phyloP scores from a whole-genome alignment of 345 rosid species.

The Eucalyptus polyanthemos region DNA sequence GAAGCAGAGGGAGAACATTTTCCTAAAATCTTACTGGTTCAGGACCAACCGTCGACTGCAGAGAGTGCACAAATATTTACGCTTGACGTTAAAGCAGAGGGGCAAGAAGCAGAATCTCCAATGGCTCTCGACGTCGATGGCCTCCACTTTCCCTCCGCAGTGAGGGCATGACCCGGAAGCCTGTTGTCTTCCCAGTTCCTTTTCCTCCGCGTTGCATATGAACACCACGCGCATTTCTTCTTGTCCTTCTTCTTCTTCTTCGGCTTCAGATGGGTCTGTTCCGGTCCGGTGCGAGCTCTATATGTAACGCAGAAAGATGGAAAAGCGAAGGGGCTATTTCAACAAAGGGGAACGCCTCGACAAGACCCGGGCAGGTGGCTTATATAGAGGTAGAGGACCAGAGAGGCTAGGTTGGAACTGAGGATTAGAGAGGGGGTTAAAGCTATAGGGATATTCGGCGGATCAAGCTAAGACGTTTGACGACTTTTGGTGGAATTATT shows the following conservation, averaged over 20 bases:
- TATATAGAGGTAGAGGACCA: neutral
- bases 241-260: neutral
- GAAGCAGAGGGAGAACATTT: neutral
- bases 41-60: slow-evolving; percentile 47
- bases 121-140: slow-evolving; percentile 54
- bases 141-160: slow-evolving; percentile 70
- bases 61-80: slow-evolving; percentile 43
- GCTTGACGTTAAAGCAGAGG: slow-evolving; percentile 48
- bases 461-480: neutral
- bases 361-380: neutral
- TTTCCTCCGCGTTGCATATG: slow-evolving; percentile 42
- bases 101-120: slow-evolving; percentile 83
- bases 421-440: neutral
- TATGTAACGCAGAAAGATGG: neutral
- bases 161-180: slow-evolving; percentile 76
- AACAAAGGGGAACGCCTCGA: neutral
- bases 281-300: neutral
- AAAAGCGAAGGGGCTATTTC: neutral
- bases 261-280: neutral
- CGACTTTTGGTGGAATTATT: neutral
- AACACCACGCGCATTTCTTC: slow-evolving; percentile 40
- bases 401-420: neutral
- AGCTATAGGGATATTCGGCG: neutral
- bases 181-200: slow-evolving; percentile 53
- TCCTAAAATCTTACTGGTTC: neutral